These are phyloP conservation scores for Jamesozyma piceae DNA, from an alignment of 805 yeast genomes.

Conservation along the genomic window DNA sequence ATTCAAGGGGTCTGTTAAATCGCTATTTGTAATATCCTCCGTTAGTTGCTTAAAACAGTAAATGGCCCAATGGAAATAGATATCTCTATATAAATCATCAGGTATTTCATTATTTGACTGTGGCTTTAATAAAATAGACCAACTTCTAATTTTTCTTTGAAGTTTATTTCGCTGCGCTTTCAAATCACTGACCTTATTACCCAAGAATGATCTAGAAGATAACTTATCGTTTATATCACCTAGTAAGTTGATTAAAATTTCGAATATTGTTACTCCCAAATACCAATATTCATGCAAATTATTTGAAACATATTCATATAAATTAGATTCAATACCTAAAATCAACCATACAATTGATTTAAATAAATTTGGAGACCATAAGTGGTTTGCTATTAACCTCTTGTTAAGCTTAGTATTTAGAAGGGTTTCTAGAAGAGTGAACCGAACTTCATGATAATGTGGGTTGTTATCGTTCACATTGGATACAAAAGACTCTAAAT, in stretches of 20 bases:
- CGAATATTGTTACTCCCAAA: conserved; percentile 34
- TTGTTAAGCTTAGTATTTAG: conserved; percentile 10
- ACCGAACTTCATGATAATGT: conserved; percentile 35
- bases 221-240: conserved; percentile 29
- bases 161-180: conserved; percentile 37
- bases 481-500: conserved; percentile 18
- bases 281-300: conserved; percentile 8
- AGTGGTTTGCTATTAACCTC: conserved; percentile 31
- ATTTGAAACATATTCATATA: conserved; percentile 14
- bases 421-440: conserved; percentile 23
- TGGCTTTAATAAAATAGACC: conserved; percentile 34
- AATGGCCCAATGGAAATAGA: conserved; percentile 42
- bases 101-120: neutral
- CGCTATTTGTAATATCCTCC: conserved; percentile 29
- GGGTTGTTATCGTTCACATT: conserved; percentile 19
- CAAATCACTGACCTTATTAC: conserved; percentile 26
- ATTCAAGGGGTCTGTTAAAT: conserved; percentile 22
- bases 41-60: conserved; percentile 37
- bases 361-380: conserved; percentile 34
- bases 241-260: conserved; percentile 38
- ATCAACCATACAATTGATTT: conserved; percentile 28
- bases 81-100: neutral
- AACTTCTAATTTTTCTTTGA: conserved; percentile 37
- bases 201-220: conserved; percentile 24
- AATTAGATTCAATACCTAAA: conserved; percentile 23